Percentiles rank a stretch among this genome's conserved stretches.
Evolutionary conservation across 352 stramenopile species (phyloP).

Genomic region (Thraustochytrium striatum): DNA sequence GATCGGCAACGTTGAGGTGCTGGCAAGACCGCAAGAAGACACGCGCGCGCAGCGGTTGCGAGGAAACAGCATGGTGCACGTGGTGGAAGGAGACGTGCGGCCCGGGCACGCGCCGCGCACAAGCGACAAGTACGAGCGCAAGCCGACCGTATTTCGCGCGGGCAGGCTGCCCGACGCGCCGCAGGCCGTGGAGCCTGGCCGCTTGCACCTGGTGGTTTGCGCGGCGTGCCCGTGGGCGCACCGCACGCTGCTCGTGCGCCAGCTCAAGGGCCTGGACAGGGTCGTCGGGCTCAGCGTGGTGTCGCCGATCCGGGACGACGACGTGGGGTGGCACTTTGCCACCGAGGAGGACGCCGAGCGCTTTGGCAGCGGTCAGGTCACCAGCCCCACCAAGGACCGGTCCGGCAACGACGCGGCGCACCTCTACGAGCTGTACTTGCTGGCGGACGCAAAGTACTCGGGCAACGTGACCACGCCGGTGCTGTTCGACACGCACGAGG

Average conservation of each 20-base stretch:
- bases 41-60: too few species aligned
- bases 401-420: not conserved
- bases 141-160: too few species aligned
- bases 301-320: not conserved
- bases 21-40: too few species aligned
- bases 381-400: not conserved
- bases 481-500: constrained; percentile 16
- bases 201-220: not conserved
- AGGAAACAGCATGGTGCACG: too few species aligned
- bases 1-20: too few species aligned
- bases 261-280: constrained; percentile 3
- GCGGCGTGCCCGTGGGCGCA: constrained; percentile 36
- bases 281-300: constrained; percentile 3
- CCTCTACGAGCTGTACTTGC: constrained; percentile 4
- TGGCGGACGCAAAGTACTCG: not conserved
- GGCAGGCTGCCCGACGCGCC: too few species aligned
- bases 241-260: constrained; percentile 11
- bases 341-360: not conserved
- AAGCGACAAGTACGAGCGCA: too few species aligned
- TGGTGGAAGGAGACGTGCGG: too few species aligned
- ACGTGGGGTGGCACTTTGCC: constrained; percentile 15
- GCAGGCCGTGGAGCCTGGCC: too few species aligned
- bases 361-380: not conserved
- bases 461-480: constrained; percentile 4
- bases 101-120: too few species aligned